phyloP scores from a whole-genome alignment of 2,329 filamentous ascomycete species.

The Endoconidiophora polonica region DNA sequence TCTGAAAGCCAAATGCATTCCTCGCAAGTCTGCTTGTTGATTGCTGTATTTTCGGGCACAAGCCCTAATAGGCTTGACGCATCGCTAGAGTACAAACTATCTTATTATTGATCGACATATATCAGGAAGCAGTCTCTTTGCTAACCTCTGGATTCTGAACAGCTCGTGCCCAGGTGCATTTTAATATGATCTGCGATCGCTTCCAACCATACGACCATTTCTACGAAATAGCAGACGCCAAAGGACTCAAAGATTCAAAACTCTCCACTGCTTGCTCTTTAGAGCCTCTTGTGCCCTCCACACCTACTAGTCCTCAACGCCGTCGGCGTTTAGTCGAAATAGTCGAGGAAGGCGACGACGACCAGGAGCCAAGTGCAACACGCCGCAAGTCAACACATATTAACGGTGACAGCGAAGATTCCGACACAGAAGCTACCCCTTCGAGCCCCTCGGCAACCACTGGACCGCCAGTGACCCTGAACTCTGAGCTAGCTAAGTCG shows the following conservation, averaged over 20 bases:
- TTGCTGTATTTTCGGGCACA: no score
- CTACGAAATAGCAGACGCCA: conserved; percentile 57
- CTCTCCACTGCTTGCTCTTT: conserved; percentile 78
- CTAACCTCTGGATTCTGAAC: conserved; percentile 12
- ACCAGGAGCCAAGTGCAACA: conserved; percentile 30
- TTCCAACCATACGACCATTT: conserved; percentile 78
- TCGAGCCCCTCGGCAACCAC: conserved; percentile 13
- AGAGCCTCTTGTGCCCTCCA: conserved; percentile 60
- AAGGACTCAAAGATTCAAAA: conserved; percentile 73
- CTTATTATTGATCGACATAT: not conserved
- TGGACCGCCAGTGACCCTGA: conserved; percentile 29
- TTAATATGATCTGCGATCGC: conserved; percentile 47
- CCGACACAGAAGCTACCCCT: conserved; percentile 10
- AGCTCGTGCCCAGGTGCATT: conserved; percentile 71
- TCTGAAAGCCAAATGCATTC: no score
- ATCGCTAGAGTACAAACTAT: not conserved
- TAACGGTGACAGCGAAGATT: conserved; percentile 14
- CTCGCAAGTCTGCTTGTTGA: no score
- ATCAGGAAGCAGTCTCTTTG: not conserved
- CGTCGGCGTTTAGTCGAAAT: conserved; percentile 75
- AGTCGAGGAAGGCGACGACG: conserved; percentile 79
- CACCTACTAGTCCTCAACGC: conserved; percentile 64
- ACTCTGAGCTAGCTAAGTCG: conserved; percentile 33
- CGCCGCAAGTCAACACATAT: conserved; percentile 43
- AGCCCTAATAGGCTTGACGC: no score